Base-by-base conservation (phyloP, 345 rosid species). In the Adansonia digitata region DNA sequence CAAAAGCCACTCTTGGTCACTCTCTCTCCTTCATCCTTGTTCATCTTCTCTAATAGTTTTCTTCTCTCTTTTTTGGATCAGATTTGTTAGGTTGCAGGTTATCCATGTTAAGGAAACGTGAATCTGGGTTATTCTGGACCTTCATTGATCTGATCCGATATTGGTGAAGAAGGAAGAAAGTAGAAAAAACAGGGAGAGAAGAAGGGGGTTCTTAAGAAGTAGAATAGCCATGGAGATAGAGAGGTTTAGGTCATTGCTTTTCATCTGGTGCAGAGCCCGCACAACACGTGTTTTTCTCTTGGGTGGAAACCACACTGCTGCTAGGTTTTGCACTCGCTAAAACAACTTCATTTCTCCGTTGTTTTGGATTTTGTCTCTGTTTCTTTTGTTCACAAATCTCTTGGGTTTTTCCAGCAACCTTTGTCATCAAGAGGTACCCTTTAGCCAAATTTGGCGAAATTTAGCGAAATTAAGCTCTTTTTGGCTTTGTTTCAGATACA, bases 251-350 rank as follows among this genome's bases (percentile, higher is more conserved):
- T 77, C 75, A 70, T 74, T 86, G 89, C 71, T 86, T 75, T 72
- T 80, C 63, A 79, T 86, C 35, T 80, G 83, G 84, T 78, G 81
- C 75, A 71, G 87, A 80, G 63, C 67, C 46, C 81, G 24, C 86
- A 77, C 49, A 71, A 76, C 56, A 15, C 80, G 85, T 66, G 84
- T 80, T 29, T 79, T 83, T 52, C 89, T 88, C 69, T 83, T 84
- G 88, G 92, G 89, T 84, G 89, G 89, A 49, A 88, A 88, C 78
- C 89, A 88, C 80, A 88, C 89, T 62, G 88, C 91, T 61, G 78
- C 87, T 70, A 86, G 88, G 82, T 86, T 86, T 78, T 88, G 88
- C 56, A 80, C 85, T 60, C 88, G 91, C 79, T 88, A 86, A 80
- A 48, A 11, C 15, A n/a, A 22, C 11, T 43, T 45, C 43, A 52